Conservation (phyloP, 2,329 filamentous ascomycete genomes). For the Pseudopyricularia javanii region DNA sequence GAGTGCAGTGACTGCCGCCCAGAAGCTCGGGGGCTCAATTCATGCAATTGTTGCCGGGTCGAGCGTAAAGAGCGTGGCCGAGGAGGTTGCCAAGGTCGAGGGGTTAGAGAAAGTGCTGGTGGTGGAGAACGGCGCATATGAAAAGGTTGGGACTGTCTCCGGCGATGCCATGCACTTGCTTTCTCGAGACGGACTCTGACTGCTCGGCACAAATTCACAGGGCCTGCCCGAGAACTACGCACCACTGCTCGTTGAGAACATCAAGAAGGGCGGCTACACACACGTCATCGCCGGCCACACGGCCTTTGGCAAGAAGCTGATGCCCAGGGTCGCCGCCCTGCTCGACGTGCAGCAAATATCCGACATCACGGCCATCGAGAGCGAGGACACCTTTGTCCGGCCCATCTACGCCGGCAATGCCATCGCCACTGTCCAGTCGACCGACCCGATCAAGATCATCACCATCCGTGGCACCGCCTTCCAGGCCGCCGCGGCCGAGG, state of each 20-base stretch:
- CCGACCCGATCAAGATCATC: conserved; percentile 74
- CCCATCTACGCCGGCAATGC: conserved; percentile 98
- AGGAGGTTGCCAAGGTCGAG: conserved; percentile 77
- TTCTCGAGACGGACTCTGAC: not conserved
- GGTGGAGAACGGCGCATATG: conserved; percentile 81
- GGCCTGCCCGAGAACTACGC: conserved; percentile 89
- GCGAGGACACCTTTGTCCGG: conserved; percentile 87
- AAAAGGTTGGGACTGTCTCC: conserved; percentile 50
- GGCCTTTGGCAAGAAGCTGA: conserved; percentile 89
- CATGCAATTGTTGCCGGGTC: conserved; percentile 80
- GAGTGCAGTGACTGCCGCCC: conserved; percentile 73
- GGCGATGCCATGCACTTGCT: not conserved
- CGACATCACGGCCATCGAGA: conserved; percentile 76
- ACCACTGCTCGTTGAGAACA: conserved; percentile 87
- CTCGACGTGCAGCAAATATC: conserved; percentile 90
- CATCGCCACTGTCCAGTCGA: conserved; percentile 88
- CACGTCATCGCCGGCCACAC: conserved; percentile 86
- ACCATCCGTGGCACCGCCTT: conserved; percentile 93
- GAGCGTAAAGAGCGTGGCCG: conserved; percentile 62
- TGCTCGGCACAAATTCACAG: conserved; percentile 26
- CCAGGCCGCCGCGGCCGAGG: conserved; percentile 61
- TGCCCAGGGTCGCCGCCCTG: conserved; percentile 83
- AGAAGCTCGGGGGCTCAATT: conserved; percentile 73
- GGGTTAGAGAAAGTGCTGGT: conserved; percentile 86
- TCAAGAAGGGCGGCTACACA: conserved; percentile 89